Conservation (phyloP, 352 stramenopile species). For the Discostella stelligera region DNA sequence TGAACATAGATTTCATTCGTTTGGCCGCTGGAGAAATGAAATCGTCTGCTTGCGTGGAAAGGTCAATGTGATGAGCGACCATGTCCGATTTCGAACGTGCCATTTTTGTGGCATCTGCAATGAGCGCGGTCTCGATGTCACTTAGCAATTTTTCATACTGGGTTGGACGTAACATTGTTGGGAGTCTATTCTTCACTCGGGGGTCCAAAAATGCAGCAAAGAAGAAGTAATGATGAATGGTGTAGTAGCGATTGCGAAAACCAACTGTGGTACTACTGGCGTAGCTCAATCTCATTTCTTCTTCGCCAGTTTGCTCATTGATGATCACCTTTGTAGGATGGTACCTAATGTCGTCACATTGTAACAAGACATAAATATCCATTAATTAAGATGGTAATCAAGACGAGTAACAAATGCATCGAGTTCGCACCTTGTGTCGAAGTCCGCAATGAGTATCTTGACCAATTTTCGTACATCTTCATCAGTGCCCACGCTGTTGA, state of each 20-base stretch:
- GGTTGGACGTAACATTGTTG: background rate
- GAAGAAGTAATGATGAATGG: slow-evolving; percentile 10
- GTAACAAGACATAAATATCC: background rate
- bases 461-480: slow-evolving; percentile 2
- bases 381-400: too few species aligned
- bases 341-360: too few species aligned
- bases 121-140: too few species aligned
- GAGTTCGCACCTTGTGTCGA: background rate
- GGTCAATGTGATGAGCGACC: too few species aligned
- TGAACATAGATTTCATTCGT: too few species aligned
- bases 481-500: background rate
- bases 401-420: background rate
- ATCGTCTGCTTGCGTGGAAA: too few species aligned
- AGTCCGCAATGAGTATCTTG: slow-evolving; percentile 8
- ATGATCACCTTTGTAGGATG: too few species aligned
- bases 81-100: too few species aligned
- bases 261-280: background rate
- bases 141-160: background rate
- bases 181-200: background rate
- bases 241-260: slow-evolving; percentile 3
- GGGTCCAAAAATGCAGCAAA: slow-evolving; percentile 13
- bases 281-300: too few species aligned
- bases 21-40: too few species aligned
- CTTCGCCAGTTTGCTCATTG: too few species aligned
- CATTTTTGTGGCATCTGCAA: too few species aligned